Evolutionary conservation across 768 basidiomycete species (phyloP).

Genomic region (Phylloporus rhodoxanthus): DNA sequence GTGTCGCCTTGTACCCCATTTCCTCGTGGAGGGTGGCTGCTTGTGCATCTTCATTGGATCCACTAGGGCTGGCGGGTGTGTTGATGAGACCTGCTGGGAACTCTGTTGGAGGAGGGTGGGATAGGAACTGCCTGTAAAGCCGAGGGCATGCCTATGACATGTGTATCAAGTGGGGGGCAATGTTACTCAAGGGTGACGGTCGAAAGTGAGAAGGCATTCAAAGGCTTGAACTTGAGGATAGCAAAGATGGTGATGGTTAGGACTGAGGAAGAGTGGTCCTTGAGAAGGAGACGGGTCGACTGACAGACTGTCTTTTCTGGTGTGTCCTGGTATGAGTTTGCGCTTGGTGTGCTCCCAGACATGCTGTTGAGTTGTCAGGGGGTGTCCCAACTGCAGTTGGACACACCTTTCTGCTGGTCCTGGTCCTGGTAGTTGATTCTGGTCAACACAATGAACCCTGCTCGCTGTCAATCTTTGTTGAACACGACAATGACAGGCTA

Average conservation of each 20-base stretch:
- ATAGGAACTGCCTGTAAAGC: no score
- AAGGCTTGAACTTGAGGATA: conserved; percentile 67
- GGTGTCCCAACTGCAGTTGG: not conserved
- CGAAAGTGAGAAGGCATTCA: conserved; percentile 63
- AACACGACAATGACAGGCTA: conserved; percentile 21
- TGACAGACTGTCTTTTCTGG: conserved; percentile 71
- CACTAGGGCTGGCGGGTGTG: conserved; percentile 36
- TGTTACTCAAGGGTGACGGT: conserved; percentile 90
- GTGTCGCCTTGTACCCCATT: conserved; percentile 73
- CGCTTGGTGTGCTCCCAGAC: conserved; percentile 89
- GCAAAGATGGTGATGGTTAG: conserved; percentile 82
- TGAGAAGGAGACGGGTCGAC: not conserved
- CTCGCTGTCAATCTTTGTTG: not conserved
- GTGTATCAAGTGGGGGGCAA: conserved; percentile 77
- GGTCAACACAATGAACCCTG: conserved; percentile 83
- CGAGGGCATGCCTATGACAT: conserved; percentile 69
- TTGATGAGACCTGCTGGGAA: conserved; percentile 81
- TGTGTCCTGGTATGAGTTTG: conserved; percentile 70
- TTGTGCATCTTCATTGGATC: conserved; percentile 59
- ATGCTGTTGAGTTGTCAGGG: conserved; percentile 39
- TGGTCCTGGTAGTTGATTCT: conserved; percentile 77
- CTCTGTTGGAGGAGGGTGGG: conserved; percentile 32
- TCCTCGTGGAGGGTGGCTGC: conserved; percentile 88
- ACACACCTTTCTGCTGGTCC: conserved; percentile 62
- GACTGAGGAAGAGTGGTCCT: not conserved